phyloP scores from a whole-genome alignment of 306 rosid species.

The Carpinus fangiana region DNA sequence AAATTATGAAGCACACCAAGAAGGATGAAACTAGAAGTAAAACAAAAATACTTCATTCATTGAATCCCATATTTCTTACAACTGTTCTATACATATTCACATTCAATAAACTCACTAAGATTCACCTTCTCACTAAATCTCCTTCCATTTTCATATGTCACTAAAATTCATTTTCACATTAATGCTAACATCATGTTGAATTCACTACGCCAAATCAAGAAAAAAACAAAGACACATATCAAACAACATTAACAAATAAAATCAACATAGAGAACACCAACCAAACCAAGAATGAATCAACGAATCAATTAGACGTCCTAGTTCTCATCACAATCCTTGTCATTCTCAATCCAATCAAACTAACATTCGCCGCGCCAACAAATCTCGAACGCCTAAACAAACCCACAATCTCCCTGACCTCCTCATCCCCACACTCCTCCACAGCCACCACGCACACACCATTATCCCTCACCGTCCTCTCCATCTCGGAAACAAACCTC shows the following conservation, averaged over 20 bases:
- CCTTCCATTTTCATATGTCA: background rate
- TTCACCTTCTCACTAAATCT: background rate
- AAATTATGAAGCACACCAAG: background rate
- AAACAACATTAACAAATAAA: background rate
- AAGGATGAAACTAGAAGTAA: background rate
- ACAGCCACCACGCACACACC: conserved; percentile 61
- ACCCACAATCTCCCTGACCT: conserved; percentile 46
- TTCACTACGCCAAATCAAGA: background rate
- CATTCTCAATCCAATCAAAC: conserved; percentile 61
- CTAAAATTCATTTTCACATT: background rate
- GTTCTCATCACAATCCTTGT: conserved; percentile 69
- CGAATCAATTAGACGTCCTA: conserved; percentile 31
- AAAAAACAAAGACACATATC: background rate
- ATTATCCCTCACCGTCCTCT: conserved; percentile 57
- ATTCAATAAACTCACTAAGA: background rate
- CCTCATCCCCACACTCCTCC: conserved; percentile 54
- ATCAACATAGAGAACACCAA: background rate
- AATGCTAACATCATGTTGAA: background rate
- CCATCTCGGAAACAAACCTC: conserved; percentile 74
- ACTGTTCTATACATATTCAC: background rate
- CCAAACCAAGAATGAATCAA: conserved; percentile 23
- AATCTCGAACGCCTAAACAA: conserved; percentile 65
- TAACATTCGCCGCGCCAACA: conserved; percentile 49
- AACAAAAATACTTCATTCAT: background rate
- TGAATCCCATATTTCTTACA: background rate